Evolutionary conservation across 495 filamentous ascomycete species (phyloP).

Genomic region (Talaromyces stipitatus): DNA sequence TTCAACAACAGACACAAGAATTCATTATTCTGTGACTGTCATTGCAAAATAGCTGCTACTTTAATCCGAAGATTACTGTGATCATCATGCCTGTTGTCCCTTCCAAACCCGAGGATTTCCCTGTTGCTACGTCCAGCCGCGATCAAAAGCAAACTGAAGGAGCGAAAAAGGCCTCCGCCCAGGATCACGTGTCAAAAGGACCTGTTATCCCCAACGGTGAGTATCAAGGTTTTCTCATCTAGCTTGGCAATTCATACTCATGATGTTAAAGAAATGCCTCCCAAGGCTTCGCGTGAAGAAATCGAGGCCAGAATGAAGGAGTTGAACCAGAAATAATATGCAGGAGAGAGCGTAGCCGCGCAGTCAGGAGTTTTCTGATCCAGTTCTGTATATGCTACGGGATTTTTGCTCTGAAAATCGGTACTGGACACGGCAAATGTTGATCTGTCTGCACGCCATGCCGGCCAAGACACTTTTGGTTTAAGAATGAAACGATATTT

Average conservation of each 20-base stretch:
- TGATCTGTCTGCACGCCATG: too few relatives aligned
- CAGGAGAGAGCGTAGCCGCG: background rate
- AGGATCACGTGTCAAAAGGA: slow-evolving; percentile 35
- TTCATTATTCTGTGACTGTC: background rate
- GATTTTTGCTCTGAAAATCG: background rate
- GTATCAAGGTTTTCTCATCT: slow-evolving; percentile 3
- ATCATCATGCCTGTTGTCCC: slow-evolving; percentile 35
- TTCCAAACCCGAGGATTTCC: slow-evolving; percentile 8
- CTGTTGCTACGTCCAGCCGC: background rate
- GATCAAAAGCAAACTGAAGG: slow-evolving; percentile 12
- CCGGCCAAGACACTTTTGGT: too few relatives aligned
- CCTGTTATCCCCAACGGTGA: slow-evolving; percentile 38
- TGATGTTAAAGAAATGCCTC: slow-evolving; percentile 36
- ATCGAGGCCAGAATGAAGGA: slow-evolving; percentile 53
- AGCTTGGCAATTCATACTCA: background rate
- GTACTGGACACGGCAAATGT: too few relatives aligned
- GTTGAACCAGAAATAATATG: slow-evolving; percentile 48
- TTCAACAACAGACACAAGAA: background rate
- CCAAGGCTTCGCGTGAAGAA: slow-evolving; percentile 59
- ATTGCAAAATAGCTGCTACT: background rate
- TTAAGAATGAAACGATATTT: too few relatives aligned
- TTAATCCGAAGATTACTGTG: background rate
- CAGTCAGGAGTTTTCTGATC: background rate
- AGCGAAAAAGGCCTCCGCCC: slow-evolving; percentile 23
- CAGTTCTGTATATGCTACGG: background rate